Evolutionary conservation across 2,329 filamentous ascomycete species (phyloP), one percentile per base, ranked within the genome.

Genomic region (Akanthomyces muscarius): DNA sequence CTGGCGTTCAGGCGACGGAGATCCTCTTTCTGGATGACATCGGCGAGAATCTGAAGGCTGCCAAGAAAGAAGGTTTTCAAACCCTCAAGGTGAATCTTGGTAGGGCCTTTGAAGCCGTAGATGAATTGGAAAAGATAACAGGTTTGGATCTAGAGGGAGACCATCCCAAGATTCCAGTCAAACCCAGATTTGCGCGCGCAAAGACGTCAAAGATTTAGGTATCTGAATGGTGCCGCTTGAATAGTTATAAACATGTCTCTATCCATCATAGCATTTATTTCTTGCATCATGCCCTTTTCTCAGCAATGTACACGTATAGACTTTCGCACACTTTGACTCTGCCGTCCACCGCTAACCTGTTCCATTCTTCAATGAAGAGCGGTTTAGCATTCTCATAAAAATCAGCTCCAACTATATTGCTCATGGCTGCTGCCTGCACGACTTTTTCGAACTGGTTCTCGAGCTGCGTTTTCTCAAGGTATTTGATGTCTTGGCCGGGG

Each of bases 1-100:
- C 59, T 5, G 78, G 82, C 0, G 79, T 96, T 10, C 74, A 77
- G 62, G 77, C 89, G 0, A 78, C 78, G 0, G 91, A 97, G 62
- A 80, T 97, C 51, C 76, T 96, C 5, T 99, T 99, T 73, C 76
- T 97, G 56, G 95, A 97, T 73, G 93, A 97, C 70, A 97, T 99
- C 73, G 95, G 95, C 1, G 88, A 93, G 75, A 99, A 99, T 73
- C 75, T 98, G 63, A 95, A 93, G 79, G 88, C 83, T 51, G 95
- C 87, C 1, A 90, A 82, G 75, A 82, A 82, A 55, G 78, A 87
- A 25, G 94, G 94, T 0, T 88, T 98, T 74, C 77, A 82, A 62
- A 98, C 94, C 0, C 83, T 98, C 67, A 97, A 94, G 76, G 95
- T 98, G 1, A 80, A 84, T 10, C 77, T 98, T 33, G 93, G 93